These are phyloP conservation scores for Flaveria bidentis DNA, from an alignment of 129 eudicot species.

Conservation along the genomic window DNA sequence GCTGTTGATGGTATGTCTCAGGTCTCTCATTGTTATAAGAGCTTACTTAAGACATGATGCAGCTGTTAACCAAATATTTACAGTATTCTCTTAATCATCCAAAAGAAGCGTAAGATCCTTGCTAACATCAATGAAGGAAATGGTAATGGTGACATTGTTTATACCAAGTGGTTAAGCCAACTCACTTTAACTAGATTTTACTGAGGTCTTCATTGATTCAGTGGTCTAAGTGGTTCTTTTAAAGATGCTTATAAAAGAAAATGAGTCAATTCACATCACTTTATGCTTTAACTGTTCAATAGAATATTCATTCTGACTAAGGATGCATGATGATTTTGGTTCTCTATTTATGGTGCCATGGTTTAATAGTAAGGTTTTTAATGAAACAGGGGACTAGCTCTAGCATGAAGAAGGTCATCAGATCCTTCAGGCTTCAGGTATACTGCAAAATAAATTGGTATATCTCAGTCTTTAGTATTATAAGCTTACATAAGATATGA, in stretches of 20 bases:
- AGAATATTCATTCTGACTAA: not conserved
- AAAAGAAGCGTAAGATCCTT: not conserved
- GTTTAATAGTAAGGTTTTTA: not conserved
- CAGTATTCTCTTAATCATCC: not conserved
- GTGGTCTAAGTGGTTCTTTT: not conserved
- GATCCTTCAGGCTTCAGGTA: not conserved
- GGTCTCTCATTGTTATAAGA: not conserved
- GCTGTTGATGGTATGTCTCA: conserved; percentile 8
- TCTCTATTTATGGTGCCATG: not conserved
- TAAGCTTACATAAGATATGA: conserved; percentile 11
- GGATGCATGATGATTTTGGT: not conserved
- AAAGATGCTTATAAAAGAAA: no score
- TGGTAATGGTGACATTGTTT: not conserved
- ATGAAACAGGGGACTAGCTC: not conserved
- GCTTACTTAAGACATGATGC: conserved; percentile 6
- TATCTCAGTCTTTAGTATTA: not conserved
- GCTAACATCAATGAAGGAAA: not conserved
- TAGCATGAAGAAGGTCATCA: not conserved
- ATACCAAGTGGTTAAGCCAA: not conserved
- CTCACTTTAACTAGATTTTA: not conserved
- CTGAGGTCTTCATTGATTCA: not conserved
- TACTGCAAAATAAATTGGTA: not conserved
- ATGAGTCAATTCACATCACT: no score
- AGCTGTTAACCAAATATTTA: conserved; percentile 4
- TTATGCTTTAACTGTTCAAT: not conserved